Evolutionary conservation across 371 early-diverging fungal species (phyloP).

Genomic region (Mortierella sp.): DNA sequence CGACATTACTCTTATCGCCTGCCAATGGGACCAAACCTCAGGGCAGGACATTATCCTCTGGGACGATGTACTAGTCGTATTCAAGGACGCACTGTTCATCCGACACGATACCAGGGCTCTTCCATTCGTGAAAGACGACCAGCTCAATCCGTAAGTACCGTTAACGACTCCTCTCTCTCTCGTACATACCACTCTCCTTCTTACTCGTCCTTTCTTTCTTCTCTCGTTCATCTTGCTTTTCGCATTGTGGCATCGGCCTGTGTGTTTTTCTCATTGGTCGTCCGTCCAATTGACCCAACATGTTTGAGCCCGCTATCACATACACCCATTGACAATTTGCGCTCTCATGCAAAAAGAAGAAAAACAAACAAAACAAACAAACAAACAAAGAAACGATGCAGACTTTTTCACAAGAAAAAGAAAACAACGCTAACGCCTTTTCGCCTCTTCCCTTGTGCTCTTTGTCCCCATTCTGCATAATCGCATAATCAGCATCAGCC

Average conservation of each 20-base stretch:
- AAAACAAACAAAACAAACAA: neutral
- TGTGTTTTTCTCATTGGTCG: neutral
- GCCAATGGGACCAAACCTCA: neutral
- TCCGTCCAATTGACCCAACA: neutral
- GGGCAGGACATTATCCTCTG: neutral
- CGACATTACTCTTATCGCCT: neutral
- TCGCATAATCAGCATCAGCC: conserved; percentile 4
- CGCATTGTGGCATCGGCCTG: neutral
- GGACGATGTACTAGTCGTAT: neutral
- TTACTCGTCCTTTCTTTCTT: neutral
- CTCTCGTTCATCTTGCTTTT: neutral
- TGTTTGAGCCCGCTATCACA: neutral
- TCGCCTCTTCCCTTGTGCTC: neutral
- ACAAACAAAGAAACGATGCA: neutral
- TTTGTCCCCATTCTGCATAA: neutral
- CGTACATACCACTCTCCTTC: neutral
- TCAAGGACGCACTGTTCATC: neutral
- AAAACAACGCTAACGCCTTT: neutral
- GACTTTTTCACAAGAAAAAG: neutral
- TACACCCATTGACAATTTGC: neutral
- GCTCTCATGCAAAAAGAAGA: neutral
- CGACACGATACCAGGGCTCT: neutral
- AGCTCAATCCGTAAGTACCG: neutral
- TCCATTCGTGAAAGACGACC: neutral
- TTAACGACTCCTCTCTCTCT: no score